Conservation (phyloP, 2,329 filamentous ascomycete species). For the Neofusicoccum umdonicola region DNA sequence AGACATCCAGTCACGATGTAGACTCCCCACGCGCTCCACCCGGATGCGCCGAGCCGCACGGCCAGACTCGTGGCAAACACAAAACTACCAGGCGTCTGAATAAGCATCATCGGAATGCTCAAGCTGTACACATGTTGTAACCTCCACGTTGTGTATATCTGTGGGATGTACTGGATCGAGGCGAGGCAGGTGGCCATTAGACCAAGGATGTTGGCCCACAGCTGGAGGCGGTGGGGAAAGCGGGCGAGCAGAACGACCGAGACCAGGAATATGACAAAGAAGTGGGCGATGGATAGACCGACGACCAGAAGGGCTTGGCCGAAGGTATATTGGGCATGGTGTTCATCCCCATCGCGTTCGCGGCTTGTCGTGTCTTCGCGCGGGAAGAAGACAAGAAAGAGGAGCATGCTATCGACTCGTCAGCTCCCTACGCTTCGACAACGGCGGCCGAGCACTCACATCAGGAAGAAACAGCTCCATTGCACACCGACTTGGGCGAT, state of each 20-base stretch:
- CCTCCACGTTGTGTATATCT: conserved; percentile 87
- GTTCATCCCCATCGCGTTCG: conserved; percentile 24
- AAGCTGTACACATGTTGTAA: conserved; percentile 85
- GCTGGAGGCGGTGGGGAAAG: conserved; percentile 62
- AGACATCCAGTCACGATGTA: conserved; percentile 82
- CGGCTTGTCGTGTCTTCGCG: conserved; percentile 31
- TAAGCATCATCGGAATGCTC: conserved; percentile 97
- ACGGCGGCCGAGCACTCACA: conserved; percentile 57
- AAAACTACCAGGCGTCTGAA: conserved; percentile 91
- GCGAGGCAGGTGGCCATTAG: conserved; percentile 75
- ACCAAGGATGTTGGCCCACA: conserved; percentile 84
- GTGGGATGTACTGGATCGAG: conserved; percentile 87
- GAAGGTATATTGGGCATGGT: conserved; percentile 54
- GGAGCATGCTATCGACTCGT: conserved; percentile 63
- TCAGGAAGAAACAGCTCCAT: conserved; percentile 87
- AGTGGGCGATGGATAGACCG: conserved; percentile 69
- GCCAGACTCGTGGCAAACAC: conserved; percentile 85
- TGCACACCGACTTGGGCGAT: conserved; percentile 89
- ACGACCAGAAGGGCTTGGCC: conserved; percentile 77
- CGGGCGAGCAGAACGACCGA: conserved; percentile 65
- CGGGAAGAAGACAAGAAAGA: conserved; percentile 93
- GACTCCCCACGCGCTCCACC: conserved; percentile 96
- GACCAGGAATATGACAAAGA: conserved; percentile 66
- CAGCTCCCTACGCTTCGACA: background rate
- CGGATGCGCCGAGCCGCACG: conserved; percentile 71